Conservation (phyloP, 2,329 filamentous ascomycete genomes). For the Aspergillus carbonarius region DNA sequence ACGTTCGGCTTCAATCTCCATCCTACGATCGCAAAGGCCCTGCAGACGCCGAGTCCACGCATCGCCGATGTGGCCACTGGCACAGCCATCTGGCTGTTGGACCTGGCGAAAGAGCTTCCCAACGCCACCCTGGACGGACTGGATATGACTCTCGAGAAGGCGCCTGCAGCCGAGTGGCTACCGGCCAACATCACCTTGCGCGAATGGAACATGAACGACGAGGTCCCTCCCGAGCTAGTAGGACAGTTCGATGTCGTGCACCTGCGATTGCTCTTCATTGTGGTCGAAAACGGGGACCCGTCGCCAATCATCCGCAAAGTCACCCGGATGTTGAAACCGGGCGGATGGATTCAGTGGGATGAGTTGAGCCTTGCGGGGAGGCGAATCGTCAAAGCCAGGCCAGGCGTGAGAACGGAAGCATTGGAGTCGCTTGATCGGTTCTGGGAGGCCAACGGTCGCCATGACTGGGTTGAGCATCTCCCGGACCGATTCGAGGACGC, state of each 20-base stretch:
- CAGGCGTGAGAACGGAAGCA: background rate
- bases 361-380: background rate
- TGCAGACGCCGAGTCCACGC: background rate
- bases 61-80: conserved; percentile 24
- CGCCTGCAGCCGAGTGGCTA: conserved; percentile 10
- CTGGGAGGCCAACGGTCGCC: background rate
- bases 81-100: conserved; percentile 18
- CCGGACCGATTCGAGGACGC: background rate
- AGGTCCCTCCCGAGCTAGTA: conserved; percentile 14
- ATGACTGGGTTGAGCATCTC: conserved; percentile 7
- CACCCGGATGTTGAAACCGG: conserved; percentile 6
- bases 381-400: background rate
- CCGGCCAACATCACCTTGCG: conserved; percentile 16
- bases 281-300: conserved; percentile 6
- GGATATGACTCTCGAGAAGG: conserved; percentile 14
- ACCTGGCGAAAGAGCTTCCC: conserved; percentile 10
- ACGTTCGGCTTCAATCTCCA: conserved; percentile 3
- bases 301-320: conserved; percentile 1
- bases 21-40: conserved; percentile 7
- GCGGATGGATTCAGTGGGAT: conserved; percentile 13
- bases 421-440: conserved; percentile 1
- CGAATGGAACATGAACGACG: conserved; percentile 16
- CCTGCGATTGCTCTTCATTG: conserved; percentile 12
- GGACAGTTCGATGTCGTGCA: conserved; percentile 27
- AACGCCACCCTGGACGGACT: conserved; percentile 16